phyloP scores from a whole-genome alignment of 768 basidiomycete genomes.

The Lactifluus echinatus region DNA sequence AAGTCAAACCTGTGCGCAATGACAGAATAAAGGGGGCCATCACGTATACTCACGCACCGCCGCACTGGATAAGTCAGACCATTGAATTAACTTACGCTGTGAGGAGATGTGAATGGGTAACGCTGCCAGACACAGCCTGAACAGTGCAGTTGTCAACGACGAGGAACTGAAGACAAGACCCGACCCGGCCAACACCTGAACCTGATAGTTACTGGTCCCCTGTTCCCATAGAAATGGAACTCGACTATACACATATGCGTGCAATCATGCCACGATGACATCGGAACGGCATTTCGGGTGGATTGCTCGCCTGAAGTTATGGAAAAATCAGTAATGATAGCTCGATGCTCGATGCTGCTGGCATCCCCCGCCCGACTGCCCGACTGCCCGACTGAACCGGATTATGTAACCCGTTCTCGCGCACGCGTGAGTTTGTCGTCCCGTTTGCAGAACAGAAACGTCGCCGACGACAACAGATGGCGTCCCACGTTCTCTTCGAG shows the following conservation, averaged over 20 bases:
- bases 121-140: neutral
- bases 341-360: too few species aligned
- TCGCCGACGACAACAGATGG: constrained; percentile 32
- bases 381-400: too few species aligned
- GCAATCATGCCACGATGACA: neutral
- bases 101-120: neutral
- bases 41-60: neutral
- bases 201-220: too few species aligned
- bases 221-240: neutral
- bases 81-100: neutral
- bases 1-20: neutral
- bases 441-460: too few species aligned
- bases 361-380: too few species aligned
- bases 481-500: constrained; percentile 88
- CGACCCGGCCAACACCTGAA: too few species aligned
- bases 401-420: too few species aligned
- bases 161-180: neutral
- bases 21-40: neutral
- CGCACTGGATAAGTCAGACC: neutral
- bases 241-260: neutral
- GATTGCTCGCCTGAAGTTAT: neutral
- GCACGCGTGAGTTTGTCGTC: too few species aligned
- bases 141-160: neutral
- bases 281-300: neutral
- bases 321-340: too few species aligned